A percentile compares a stretch with the other conserved stretches of the same genome.
phyloP scores from a whole-genome alignment of 2,329 filamentous ascomycete species.

The Phyllachora maydis region DNA sequence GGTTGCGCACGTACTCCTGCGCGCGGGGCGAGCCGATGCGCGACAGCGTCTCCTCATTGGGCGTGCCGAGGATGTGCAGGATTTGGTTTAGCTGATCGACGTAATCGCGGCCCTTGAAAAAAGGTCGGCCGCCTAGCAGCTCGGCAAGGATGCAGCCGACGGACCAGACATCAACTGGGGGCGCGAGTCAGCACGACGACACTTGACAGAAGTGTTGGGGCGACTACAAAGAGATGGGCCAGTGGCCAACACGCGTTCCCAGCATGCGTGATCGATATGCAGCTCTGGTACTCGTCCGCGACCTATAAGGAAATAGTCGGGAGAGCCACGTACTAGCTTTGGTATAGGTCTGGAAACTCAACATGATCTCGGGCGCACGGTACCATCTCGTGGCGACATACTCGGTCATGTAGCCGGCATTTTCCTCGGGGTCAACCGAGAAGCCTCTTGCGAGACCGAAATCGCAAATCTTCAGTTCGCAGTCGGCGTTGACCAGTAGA shows the following conservation, averaged over 20 bases:
- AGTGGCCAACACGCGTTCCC: background rate
- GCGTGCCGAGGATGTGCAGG: constrained; percentile 89
- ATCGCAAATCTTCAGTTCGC: constrained; percentile 97
- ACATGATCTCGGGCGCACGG: constrained; percentile 90
- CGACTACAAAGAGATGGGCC: background rate
- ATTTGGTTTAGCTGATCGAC: constrained; percentile 99
- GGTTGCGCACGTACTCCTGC: constrained; percentile 94
- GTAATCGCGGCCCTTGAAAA: constrained; percentile 98
- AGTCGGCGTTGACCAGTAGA: constrained; percentile 93
- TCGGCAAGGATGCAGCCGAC: constrained; percentile 96
- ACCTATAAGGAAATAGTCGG: too few relatives aligned
- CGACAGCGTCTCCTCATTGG: constrained; percentile 81
- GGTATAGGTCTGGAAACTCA: constrained; percentile 99
- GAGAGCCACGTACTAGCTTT: constrained; percentile 73
- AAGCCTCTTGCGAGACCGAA: constrained; percentile 94
- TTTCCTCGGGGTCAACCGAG: constrained; percentile 92
- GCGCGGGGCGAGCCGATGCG: constrained; percentile 90
- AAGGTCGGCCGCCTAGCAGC: constrained; percentile 83
- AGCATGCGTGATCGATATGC: too few relatives aligned
- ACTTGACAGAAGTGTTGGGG: background rate
- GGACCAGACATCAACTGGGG: constrained; percentile 93
- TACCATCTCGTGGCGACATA: constrained; percentile 98
- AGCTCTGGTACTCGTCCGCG: too few relatives aligned
- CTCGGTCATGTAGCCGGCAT: constrained; percentile 98
- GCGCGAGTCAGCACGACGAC: background rate